Conservation (phyloP, 192 early-diverging fungal species). For the Endogone sp. region DNA sequence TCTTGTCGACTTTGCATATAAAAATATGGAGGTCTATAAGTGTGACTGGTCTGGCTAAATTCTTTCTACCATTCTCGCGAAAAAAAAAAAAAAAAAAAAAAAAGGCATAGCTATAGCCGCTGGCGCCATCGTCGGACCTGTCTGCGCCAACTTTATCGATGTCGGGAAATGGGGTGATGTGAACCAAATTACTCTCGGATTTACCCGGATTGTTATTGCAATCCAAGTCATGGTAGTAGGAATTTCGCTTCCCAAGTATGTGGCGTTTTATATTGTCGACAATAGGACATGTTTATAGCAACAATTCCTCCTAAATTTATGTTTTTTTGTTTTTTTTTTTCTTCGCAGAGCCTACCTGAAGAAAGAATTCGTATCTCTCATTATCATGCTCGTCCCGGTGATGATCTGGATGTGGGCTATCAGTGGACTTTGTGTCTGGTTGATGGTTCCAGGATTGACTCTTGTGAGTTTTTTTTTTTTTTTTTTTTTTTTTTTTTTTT, state of each 20-base stretch:
- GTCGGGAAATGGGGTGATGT: constrained; percentile 30
- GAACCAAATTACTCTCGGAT: constrained; percentile 54
- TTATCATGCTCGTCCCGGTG: constrained; percentile 71
- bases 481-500: no score
- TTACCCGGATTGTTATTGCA: constrained; percentile 70
- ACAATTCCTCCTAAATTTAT: background rate
- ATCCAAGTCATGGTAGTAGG: constrained; percentile 42
- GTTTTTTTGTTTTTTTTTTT: background rate
- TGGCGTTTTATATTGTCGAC: constrained; percentile 30
- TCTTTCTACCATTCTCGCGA: no score
- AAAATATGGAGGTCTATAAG: no score
- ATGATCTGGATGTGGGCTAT: constrained; percentile 84
- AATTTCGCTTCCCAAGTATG: background rate
- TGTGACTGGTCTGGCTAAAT: no score
- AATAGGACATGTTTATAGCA: constrained; percentile 51
- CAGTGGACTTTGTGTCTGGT: constrained; percentile 57
- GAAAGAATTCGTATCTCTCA: constrained; percentile 57
- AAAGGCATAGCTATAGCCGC: constrained; percentile 83
- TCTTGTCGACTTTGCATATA: no score
- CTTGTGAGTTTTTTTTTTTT: constrained; percentile 41
- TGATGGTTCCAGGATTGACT: constrained; percentile 38
- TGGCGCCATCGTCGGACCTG: constrained; percentile 70
- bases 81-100: no score
- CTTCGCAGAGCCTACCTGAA: constrained; percentile 58
- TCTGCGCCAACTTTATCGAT: constrained; percentile 62